Conservation (phyloP, 441 rosid species). For the Populus hybrid region DNA sequence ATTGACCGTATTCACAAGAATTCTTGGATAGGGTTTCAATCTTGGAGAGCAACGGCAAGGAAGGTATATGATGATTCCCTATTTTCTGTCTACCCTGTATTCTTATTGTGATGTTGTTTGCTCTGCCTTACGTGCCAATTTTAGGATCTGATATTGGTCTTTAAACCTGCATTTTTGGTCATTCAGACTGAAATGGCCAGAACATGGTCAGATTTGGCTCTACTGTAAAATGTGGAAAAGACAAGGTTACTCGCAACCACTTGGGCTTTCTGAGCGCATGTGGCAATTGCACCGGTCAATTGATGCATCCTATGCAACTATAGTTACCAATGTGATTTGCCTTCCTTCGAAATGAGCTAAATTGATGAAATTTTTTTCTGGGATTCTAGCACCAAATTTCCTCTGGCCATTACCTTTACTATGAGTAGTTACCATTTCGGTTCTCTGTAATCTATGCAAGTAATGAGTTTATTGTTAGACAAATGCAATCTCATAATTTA, state of each 20-base stretch:
- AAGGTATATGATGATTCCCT: constrained; percentile 48
- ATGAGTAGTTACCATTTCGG: not conserved
- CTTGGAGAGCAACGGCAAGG: constrained; percentile 96
- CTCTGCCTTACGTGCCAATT: not conserved
- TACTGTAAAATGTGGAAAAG: not conserved
- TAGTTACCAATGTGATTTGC: not conserved
- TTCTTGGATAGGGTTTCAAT: constrained; percentile 98
- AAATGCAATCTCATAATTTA: not conserved
- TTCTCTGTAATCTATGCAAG: not conserved
- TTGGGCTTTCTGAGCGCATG: not conserved
- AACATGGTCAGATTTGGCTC: not conserved
- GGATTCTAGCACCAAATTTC: not conserved
- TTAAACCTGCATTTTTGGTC: constrained; percentile 1
- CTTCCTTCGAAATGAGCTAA: not conserved
- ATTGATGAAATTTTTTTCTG: not conserved
- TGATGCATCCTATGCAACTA: not conserved
- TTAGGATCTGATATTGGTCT: not conserved
- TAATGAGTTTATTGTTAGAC: not conserved
- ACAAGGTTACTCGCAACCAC: not conserved
- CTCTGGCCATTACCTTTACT: not conserved
- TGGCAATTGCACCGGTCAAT: not conserved
- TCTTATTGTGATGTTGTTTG: not conserved
- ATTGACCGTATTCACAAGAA: constrained; percentile 83
- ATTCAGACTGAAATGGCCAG: not conserved
- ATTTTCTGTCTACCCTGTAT: not conserved